Base-by-base conservation (phyloP, 129 eudicot species). In the Tanacetum coccineum region DNA sequence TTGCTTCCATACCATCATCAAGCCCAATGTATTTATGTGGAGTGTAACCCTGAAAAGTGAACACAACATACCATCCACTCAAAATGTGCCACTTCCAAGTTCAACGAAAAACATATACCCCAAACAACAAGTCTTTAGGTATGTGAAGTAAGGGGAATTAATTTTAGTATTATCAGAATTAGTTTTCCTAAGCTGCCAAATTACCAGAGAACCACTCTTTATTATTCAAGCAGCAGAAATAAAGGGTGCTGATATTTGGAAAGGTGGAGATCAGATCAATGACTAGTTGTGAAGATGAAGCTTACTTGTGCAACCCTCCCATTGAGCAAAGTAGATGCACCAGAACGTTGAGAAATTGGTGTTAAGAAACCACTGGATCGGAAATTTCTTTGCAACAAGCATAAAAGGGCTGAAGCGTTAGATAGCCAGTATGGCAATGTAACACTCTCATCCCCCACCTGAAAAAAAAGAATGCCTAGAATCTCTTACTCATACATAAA, bases 1-100 rank as follows among this genome's bases (percentile, higher is more conserved):
- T 85, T 26, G 99, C 97, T 76, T 94, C 99, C 81, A 81, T 76
- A 49, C 93, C 88, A 85, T 94, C 99, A 58, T 94, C 99, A 77
- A 81, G 72, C 26, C 91, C 95, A 64, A 78, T 76, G 76, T 77
- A 82, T 71, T 84, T 89, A 58, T 82, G 83, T 53, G 99, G 89
- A 36, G 94, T 84, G 64, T 74, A 70, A 17, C 85, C 90, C 99
- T 93, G 71, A 68, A 69, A 76, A 48, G 55, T 53, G 14, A 36
- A 66, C 46, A 70, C 19, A 67, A 46, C 40, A 59, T 58, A 26
- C 11, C 61, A 40, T 21, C 28, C 25, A 63, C 25, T 56, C 48
- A 46, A 36, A 36, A 36, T 36, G 42, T 36, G 42, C 42, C 42
- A 36, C 42, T 36, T 36, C 9, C 40, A 36, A 36, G 40, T 36